Evolutionary conservation across 2,329 filamentous ascomycete genomes (phyloP), one percentile per base, ranked within the genome.

Genomic region (Cryphonectria carpinicola): DNA sequence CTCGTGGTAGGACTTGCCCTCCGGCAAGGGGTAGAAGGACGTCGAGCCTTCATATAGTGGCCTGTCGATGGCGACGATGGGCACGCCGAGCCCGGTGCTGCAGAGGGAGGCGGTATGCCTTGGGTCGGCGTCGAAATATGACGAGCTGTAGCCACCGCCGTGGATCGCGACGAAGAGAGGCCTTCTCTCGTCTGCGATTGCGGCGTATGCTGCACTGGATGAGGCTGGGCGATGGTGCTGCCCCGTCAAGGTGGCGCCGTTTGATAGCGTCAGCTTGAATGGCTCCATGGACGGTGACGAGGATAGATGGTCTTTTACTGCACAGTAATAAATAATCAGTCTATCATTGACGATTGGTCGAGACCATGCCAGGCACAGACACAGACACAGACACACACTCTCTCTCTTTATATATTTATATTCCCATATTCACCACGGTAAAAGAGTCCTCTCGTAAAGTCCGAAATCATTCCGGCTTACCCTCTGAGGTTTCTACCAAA

Each of bases 21-120:
- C 64, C 0, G 71, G 68, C 6, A 73, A 25, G 10, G 71, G 69
- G 41, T 67, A 63, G 32, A 74, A 65, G 2, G 72, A 67, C 0
- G 73, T 72, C 14, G 75, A 69, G 17, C 52, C 72, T 6, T 70
- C 52, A 46, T 76, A 76, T n/a, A 73, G 25, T 1, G 75, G 75
- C 6, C 75, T 71, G 63, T 76, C 71, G 58, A 76, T 74, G 13
- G 75, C 73, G 1, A 76, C 70, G 39, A 75, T 73, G 1, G 75
- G 75, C n/a, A 76, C 72, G 1, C 70, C 63, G 10, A 74, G 68
- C 7, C 66, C 71, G 13, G 70, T 67, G 60, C 74, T 75, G 39
- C 67, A 49, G 1, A 65, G 35, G 1, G 56, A 13, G 0, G 75
- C 75, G 4, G 71, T 69, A 49, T 73, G 67, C 3, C 70, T 67